Percentiles rank a stretch among this genome's conserved stretches.
These are phyloP conservation scores for Bruguiera gymnorhiza DNA, from an alignment of 345 rosid species.

Conservation along the genomic window DNA sequence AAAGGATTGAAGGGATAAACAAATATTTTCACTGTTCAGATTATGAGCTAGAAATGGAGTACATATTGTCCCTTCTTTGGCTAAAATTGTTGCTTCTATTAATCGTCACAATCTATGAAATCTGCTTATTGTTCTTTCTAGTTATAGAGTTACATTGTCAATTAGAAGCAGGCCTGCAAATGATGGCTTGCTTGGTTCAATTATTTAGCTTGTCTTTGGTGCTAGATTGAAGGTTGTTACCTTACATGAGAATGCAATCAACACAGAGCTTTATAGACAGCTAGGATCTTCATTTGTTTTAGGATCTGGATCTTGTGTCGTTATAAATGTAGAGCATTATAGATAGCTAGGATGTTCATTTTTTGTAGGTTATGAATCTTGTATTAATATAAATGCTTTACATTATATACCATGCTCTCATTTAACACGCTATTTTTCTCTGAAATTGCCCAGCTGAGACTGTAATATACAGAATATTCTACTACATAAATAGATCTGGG, in stretches of 20 bases:
- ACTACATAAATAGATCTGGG: constrained; percentile 83
- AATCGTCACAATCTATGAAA: too few relatives aligned
- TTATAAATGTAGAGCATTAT: constrained; percentile 2
- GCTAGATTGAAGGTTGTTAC: constrained; percentile 1
- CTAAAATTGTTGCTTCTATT: too few relatives aligned
- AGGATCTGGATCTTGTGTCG: not conserved
- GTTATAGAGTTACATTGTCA: too few relatives aligned
- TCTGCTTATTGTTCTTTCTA: too few relatives aligned
- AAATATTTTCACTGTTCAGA: too few relatives aligned
- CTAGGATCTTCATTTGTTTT: not conserved
- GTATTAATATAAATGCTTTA: not conserved
- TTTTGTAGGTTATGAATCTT: not conserved
- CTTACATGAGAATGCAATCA: not conserved
- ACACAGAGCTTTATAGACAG: not conserved
- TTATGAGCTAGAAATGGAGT: too few relatives aligned
- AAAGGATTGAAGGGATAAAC: too few relatives aligned
- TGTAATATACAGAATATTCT: constrained; percentile 93
- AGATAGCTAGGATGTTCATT: not conserved
- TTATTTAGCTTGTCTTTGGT: not conserved
- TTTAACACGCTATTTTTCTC: constrained; percentile 19
- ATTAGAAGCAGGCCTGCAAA: too few relatives aligned
- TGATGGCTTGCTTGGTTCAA: too few relatives aligned
- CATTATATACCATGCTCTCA: not conserved
- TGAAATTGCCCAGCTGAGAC: constrained; percentile 80
- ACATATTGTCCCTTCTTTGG: too few relatives aligned